phyloP scores from a whole-genome alignment of 495 filamentous ascomycete species.

The Platismatia glauca region DNA sequence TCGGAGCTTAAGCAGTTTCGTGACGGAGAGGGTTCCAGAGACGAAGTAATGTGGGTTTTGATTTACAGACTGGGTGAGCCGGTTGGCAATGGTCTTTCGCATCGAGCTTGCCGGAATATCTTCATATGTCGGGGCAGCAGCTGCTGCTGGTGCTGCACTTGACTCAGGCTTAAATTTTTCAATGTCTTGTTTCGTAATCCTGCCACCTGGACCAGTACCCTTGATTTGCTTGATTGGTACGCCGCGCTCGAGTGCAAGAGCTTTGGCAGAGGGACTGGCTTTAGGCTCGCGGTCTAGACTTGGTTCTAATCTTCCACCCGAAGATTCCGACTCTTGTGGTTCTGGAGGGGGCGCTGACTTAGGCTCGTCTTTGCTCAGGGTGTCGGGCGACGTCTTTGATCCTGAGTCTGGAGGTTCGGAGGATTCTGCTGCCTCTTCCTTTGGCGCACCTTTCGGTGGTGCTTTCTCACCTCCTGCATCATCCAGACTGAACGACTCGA shows the following conservation, averaged over 20 bases:
- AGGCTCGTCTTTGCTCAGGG: conserved; percentile 33
- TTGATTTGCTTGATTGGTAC: conserved; percentile 71
- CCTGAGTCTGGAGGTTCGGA: conserved; percentile 47
- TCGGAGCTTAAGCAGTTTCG: conserved; percentile 91
- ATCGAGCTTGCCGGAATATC: conserved; percentile 82
- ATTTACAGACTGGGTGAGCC: conserved; percentile 77
- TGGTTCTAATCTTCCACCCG: conserved; percentile 69
- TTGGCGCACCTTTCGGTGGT: conserved; percentile 44
- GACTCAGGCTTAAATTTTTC: conserved; percentile 64
- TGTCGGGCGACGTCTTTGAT: conserved; percentile 48
- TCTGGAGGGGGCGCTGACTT: conserved; percentile 45
- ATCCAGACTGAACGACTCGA: conserved; percentile 76
- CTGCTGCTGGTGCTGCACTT: conserved; percentile 35
- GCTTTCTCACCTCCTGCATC: conserved; percentile 84
- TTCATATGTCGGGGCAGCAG: conserved; percentile 57
- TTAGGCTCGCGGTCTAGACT: conserved; percentile 70
- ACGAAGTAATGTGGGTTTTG: conserved; percentile 99
- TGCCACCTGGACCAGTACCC: conserved; percentile 77
- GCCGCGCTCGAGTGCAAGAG: conserved; percentile 77
- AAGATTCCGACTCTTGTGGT: conserved; percentile 62
- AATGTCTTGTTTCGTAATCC: conserved; percentile 84
- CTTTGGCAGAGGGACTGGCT: conserved; percentile 66
- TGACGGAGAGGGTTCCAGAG: conserved; percentile 73
- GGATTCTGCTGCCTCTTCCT: conserved; percentile 54
- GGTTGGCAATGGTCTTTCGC: conserved; percentile 94